These are phyloP conservation scores for Mrakia hoshinonis DNA, from an alignment of 768 basidiomycete species.

Conservation along the genomic window DNA sequence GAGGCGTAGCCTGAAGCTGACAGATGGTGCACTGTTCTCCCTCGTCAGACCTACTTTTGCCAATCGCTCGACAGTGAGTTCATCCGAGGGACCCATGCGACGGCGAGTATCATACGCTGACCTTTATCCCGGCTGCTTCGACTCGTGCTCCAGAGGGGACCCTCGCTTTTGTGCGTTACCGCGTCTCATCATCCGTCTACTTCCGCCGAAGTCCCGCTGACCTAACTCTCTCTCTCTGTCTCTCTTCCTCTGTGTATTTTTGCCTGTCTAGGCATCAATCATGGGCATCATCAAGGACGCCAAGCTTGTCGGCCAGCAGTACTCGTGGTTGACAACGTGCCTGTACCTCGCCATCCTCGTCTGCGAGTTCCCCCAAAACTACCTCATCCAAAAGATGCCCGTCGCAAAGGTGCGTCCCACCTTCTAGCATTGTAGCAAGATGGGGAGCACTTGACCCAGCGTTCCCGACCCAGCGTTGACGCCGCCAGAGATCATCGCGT, in stretches of 20 bases:
- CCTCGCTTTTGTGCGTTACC: background rate
- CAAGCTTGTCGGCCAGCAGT: constrained; percentile 48
- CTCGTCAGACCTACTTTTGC: constrained; percentile 12
- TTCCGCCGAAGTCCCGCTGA: background rate
- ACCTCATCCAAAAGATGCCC: constrained; percentile 45
- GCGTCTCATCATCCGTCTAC: background rate
- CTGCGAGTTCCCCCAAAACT: constrained; percentile 50
- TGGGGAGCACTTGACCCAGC: too few relatives aligned
- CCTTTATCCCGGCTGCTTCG: too few relatives aligned
- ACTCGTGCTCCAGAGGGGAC: background rate
- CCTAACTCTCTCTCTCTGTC: constrained; percentile 33
- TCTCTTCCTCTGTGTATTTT: constrained; percentile 27
- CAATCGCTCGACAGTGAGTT: constrained; percentile 10
- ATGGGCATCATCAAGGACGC: constrained; percentile 42
- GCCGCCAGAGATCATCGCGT: too few relatives aligned
- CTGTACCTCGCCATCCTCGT: constrained; percentile 34
- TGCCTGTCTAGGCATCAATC: constrained; percentile 30
- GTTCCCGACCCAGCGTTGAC: too few relatives aligned
- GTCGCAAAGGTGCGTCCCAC: constrained; percentile 32
- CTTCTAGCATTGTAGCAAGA: background rate
- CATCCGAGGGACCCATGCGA: background rate
- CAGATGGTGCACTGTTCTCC: background rate
- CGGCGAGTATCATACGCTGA: background rate
- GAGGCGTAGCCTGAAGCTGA: too few relatives aligned
- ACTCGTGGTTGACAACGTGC: constrained; percentile 5